A percentile compares a stretch with the other conserved stretches of the same genome.
Conservation (phyloP, 2,329 filamentous ascomycete genomes). For the Aspergillus clavatus region DNA sequence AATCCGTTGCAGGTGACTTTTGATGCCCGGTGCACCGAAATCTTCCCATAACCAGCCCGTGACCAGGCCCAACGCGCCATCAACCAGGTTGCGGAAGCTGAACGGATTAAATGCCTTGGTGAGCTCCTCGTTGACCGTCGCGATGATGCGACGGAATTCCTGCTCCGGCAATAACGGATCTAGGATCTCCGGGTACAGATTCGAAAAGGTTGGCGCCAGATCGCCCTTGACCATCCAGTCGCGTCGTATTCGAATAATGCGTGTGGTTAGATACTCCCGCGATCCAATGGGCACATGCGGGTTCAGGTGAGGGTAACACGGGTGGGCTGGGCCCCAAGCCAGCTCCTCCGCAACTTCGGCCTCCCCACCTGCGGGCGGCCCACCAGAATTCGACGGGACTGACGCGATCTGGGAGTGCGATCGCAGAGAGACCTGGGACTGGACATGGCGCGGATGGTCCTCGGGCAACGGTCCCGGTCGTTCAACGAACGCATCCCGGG, state of each 20-base stretch:
- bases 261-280: slow-evolving; percentile 68
- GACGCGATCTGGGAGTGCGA: slow-evolving; percentile 38
- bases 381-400: slow-evolving; percentile 34
- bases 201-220: slow-evolving; percentile 86
- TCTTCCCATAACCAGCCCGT: slow-evolving; percentile 98
- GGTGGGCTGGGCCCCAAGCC: slow-evolving; percentile 89
- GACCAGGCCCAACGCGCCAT: slow-evolving; percentile 70
- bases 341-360: slow-evolving; percentile 62
- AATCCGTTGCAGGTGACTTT: slow-evolving; percentile 63
- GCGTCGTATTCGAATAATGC: slow-evolving; percentile 83
- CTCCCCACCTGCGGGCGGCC: slow-evolving; percentile 38
- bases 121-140: slow-evolving; percentile 74
- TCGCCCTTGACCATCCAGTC: slow-evolving; percentile 92
- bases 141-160: slow-evolving; percentile 77
- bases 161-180: slow-evolving; percentile 80
- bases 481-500: slow-evolving; percentile 17
- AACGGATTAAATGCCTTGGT: slow-evolving; percentile 76
- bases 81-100: slow-evolving; percentile 69
- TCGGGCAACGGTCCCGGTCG: slow-evolving; percentile 12
- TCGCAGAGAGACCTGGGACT: slow-evolving; percentile 39
- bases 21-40: slow-evolving; percentile 69
- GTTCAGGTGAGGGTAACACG: slow-evolving; percentile 90
- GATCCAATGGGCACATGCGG: slow-evolving; percentile 80
- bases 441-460: slow-evolving; percentile 34
- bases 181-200: slow-evolving; percentile 92